Evolutionary conservation across 352 stramenopile species (phyloP).

Genomic region (Globisporangium rhizosaccharum): DNA sequence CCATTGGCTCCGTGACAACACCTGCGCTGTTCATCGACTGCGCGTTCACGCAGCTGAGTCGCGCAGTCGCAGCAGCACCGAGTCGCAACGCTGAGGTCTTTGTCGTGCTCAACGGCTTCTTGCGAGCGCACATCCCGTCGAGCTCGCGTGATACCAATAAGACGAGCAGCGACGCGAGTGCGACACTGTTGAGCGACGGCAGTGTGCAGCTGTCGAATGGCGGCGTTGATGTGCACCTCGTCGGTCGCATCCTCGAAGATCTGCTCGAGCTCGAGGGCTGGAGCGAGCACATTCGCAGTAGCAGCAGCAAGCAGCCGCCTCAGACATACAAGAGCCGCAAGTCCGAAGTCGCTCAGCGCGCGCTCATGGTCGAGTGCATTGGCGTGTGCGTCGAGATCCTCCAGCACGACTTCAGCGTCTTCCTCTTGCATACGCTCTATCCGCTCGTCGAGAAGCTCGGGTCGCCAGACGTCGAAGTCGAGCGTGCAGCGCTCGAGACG

Average conservation of each 20-base stretch:
- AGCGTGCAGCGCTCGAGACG: constrained; percentile 62
- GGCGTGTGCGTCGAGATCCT: constrained; percentile 68
- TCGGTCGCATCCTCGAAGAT: constrained; percentile 74
- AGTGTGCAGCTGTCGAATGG: neutral
- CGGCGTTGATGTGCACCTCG: constrained; percentile 49
- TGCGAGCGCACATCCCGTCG: constrained; percentile 22
- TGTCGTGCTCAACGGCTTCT: constrained; percentile 60
- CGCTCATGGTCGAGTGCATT: constrained; percentile 71
- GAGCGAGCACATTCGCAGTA: constrained; percentile 20
- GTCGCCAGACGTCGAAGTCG: constrained; percentile 46
- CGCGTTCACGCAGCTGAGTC: constrained; percentile 39
- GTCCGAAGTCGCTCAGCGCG: constrained; percentile 31
- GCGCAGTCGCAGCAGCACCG: neutral
- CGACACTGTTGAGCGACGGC: neutral
- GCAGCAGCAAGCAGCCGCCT: neutral
- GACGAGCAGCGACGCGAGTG: neutral
- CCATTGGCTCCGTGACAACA: constrained; percentile 39
- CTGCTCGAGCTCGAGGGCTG: constrained; percentile 47
- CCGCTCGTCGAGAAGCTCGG: constrained; percentile 83
- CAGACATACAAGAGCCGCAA: constrained; percentile 10
- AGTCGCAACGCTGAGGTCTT: constrained; percentile 32
- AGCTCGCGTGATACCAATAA: neutral
- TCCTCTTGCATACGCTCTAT: constrained; percentile 73
- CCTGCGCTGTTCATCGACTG: constrained; percentile 66
- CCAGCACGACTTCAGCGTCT: constrained; percentile 38